Conservation (phyloP, 768 basidiomycete genomes). For the Clavaria fumosa region DNA sequence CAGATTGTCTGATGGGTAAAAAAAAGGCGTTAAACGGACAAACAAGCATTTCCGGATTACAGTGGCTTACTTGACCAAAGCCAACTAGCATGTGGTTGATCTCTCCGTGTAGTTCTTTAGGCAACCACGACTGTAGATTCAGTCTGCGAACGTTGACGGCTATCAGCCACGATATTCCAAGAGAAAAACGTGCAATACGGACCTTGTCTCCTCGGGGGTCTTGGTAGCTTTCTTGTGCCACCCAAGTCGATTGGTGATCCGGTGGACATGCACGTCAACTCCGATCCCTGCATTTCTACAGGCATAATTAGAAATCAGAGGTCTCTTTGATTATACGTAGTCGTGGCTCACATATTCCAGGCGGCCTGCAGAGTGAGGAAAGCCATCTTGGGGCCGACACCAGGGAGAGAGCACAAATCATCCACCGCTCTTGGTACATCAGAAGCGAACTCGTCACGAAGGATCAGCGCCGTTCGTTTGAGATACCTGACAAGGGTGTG, state of each 20-base stretch:
- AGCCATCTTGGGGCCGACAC: conserved; percentile 96
- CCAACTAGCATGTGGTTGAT: conserved; percentile 76
- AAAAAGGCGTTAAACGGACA: not conserved
- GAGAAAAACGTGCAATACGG: conserved; percentile 3
- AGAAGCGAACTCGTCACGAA: conserved; percentile 58
- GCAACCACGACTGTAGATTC: conserved; percentile 76
- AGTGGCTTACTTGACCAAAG: conserved; percentile 68
- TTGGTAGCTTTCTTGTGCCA: conserved; percentile 85
- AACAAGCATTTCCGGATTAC: too few species aligned
- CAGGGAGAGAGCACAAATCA: conserved; percentile 72
- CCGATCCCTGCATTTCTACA: conserved; percentile 78
- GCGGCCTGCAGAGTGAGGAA: conserved; percentile 72
- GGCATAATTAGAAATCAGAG: not conserved
- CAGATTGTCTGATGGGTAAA: conserved; percentile 39
- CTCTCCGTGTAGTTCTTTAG: conserved; percentile 50
- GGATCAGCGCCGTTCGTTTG: conserved; percentile 50
- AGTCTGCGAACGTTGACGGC: conserved; percentile 24
- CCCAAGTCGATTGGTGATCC: conserved; percentile 83
- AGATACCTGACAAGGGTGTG: too few species aligned
- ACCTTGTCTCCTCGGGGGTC: conserved; percentile 82
- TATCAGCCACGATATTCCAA: not conserved
- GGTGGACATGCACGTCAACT: conserved; percentile 91
- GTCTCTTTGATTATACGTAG: not conserved
- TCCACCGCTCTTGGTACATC: conserved; percentile 86
- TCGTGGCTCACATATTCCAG: conserved; percentile 48